phyloP scores from a whole-genome alignment of 129 eudicot genomes.

The Cynara cardunculus region DNA sequence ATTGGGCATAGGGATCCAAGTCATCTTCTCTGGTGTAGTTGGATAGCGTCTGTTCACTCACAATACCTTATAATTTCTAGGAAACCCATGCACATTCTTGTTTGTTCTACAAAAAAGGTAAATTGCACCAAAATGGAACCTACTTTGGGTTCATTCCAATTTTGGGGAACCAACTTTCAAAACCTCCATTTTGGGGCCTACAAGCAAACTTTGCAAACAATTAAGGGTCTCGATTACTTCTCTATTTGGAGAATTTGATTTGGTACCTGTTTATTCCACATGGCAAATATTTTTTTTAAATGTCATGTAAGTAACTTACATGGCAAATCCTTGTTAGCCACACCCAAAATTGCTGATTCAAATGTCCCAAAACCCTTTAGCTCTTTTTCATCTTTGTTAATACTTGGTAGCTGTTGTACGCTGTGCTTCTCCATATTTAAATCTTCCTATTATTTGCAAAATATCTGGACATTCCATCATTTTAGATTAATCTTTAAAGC shows the following conservation, averaged over 20 bases:
- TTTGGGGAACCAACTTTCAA: not conserved
- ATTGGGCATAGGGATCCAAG: not conserved
- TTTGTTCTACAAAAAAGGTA: not conserved
- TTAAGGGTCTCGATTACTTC: not conserved
- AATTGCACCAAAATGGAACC: not conserved
- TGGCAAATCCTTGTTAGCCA: constrained; percentile 51
- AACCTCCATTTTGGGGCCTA: not conserved
- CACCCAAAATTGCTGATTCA: constrained; percentile 86
- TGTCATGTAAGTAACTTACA: not conserved
- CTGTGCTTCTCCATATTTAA: not conserved
- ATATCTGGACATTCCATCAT: not conserved
- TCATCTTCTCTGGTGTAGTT: not conserved
- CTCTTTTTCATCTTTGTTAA: not conserved
- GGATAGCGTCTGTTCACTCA: not conserved
- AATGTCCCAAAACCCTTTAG: constrained; percentile 60
- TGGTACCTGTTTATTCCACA: not conserved
- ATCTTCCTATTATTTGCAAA: not conserved
- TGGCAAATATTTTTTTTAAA: not conserved
- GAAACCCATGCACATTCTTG: not conserved
- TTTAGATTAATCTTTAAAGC: not conserved
- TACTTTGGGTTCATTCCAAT: not conserved
- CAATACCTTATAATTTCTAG: not conserved
- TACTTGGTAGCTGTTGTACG: not conserved
- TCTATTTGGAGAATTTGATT: not conserved
- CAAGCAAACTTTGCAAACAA: not conserved